Evolutionary conservation across 176 grass and related monocot genomes (phyloP), one percentile per base, ranked within the genome.

Genomic region (Miscanthus lutarioriparius): DNA sequence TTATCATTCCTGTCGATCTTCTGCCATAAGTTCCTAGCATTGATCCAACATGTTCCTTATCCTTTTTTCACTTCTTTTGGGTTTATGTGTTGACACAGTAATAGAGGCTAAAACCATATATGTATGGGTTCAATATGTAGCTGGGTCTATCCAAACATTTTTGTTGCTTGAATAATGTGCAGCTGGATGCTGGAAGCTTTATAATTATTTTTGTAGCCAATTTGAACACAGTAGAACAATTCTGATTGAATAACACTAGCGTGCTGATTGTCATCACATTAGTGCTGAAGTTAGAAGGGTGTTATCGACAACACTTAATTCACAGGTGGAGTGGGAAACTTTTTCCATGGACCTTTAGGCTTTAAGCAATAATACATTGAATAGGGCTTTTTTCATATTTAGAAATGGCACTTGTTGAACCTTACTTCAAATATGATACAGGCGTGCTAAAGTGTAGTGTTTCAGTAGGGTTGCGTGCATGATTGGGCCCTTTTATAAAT

Each of bases 1-100:
- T 27, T 64, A 66, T 26, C 12, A 13, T 36, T 65, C 41, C n/a
- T 11, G 17, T 69, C 40, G 25, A 19, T 13, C 36, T 67, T 76
- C 71, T 40, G 7, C 48, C 16, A 45, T 4, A 75, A 68, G 26
- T 80, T 75, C 16, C 67, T 84, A 36, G 13, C 63, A 81, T 76
- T 23, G 10, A 76, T 16, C 22, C 30, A 79, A 27, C 4, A 2
- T 47, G 36, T 20, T 8, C 32, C 17, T 35, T 7, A 7, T 2
- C 35, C 8, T 4, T 4, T 26, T 25, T 61, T n/a, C 25, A 23
- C 6, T 67, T 7, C 3, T 14, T 64, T 64, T 75, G 8, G 9
- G 26, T 62, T 26, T 12, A 62, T 62, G 58, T 62, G 58, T 62
- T 12, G n/a, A 62, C 58, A 30, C 64, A 73, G 56, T 37, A 53